A percentile compares a stretch with the other conserved stretches of the same genome.
Conservation (phyloP, 352 stramenopile species). For the Globisporangium acanthophoron region DNA sequence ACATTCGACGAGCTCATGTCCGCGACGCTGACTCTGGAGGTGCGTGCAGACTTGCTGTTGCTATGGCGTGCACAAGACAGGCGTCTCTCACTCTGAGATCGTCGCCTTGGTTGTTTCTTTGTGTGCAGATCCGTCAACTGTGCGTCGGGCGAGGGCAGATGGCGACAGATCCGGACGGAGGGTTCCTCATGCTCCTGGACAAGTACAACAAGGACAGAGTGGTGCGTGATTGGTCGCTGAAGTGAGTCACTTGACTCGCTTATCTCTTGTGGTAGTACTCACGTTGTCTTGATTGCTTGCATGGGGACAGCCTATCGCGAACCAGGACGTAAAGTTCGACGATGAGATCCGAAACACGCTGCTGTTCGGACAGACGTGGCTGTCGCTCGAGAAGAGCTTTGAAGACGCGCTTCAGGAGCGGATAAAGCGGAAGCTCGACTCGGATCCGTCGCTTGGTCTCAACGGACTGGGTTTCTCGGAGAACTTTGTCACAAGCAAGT, state of each 20-base stretch:
- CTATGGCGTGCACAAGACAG: not conserved
- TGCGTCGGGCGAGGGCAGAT: conserved; percentile 80
- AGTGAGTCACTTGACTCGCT: not conserved
- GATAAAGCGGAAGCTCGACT: conserved; percentile 72
- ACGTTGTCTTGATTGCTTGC: conserved; percentile 5
- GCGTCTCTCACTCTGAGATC: too few relatives aligned
- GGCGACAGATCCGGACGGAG: conserved; percentile 74
- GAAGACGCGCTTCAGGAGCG: conserved; percentile 85
- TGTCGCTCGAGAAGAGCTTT: conserved; percentile 87
- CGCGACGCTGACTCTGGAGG: conserved; percentile 80
- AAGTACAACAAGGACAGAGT: conserved; percentile 82
- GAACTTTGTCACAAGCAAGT: conserved; percentile 78
- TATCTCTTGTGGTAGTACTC: not conserved
- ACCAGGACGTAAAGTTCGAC: conserved; percentile 58
- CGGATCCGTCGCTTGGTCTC: conserved; percentile 28
- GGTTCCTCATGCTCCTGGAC: conserved; percentile 75
- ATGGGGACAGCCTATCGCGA: conserved; percentile 21
- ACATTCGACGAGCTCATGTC: conserved; percentile 90
- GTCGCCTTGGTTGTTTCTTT: not conserved
- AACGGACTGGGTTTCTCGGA: conserved; percentile 62
- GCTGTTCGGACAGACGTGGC: conserved; percentile 84
- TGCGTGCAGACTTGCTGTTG: conserved; percentile 12
- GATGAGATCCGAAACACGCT: conserved; percentile 82
- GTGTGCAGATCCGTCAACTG: conserved; percentile 64
- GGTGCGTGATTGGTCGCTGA: conserved; percentile 15